Evolutionary conservation across 1,284 basidiomycete species (phyloP).

Genomic region (Fomitiporia mediterranea): DNA sequence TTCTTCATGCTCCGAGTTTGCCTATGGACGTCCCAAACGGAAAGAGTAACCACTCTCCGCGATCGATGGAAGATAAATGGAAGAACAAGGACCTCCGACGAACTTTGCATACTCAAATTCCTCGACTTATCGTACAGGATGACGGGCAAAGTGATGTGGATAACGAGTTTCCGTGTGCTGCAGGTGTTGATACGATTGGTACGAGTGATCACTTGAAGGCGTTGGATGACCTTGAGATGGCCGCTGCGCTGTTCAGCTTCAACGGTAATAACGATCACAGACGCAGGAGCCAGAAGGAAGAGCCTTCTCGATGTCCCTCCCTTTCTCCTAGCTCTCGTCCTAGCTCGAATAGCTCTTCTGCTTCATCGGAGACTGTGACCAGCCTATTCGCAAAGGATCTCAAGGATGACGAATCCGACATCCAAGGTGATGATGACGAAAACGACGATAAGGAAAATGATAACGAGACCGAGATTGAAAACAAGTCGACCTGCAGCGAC

Average conservation of each 20-base stretch:
- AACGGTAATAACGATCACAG: background rate
- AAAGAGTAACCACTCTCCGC: too few species aligned
- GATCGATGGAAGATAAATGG: too few species aligned
- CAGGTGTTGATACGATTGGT: slow-evolving; percentile 3
- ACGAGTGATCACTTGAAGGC: background rate
- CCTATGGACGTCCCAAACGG: slow-evolving; percentile 7
- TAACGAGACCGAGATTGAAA: background rate
- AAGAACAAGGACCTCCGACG: slow-evolving; percentile 3
- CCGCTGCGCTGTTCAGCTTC: slow-evolving; percentile 7
- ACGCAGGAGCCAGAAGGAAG: too few species aligned
- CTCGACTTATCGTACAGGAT: background rate
- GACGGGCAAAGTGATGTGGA: background rate
- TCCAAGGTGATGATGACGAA: too few species aligned
- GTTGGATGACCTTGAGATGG: slow-evolving; percentile 12
- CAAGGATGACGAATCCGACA: too few species aligned
- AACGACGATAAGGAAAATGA: too few species aligned
- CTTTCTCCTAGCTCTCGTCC: background rate
- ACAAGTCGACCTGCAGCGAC: background rate
- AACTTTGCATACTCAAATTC: background rate
- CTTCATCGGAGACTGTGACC: background rate
- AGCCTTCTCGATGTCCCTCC: background rate
- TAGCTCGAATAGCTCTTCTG: background rate
- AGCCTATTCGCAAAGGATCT: background rate
- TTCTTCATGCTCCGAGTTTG: background rate
- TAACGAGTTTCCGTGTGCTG: background rate